Base-by-base conservation (phyloP, 164 flowering plant genomes). In the Platanus orientalis region DNA sequence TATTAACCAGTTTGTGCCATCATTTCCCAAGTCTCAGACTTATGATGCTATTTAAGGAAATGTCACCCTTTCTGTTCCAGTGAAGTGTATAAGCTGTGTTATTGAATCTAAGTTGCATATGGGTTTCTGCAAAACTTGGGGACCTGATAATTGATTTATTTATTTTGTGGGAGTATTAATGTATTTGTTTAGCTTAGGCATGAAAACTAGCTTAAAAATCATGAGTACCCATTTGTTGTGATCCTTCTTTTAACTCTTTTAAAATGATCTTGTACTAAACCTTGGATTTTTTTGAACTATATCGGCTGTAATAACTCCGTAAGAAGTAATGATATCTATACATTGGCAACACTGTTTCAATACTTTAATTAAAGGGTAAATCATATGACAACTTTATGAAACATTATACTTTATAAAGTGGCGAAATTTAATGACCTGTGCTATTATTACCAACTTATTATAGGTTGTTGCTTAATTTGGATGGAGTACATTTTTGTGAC, bases 31-130 rank as follows among this genome's bases (percentile, higher is more conserved):
- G 51, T 59, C 21, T 60, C 25, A 9, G 25, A 36, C 9, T 60
- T 23, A 7, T n/a, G 58, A 3, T 39, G 61, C 48, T 48, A 27
- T n/a, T 58, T 44, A 30, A 58, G 52, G 52, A 42, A 42, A 13
- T 61, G 20, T 20, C 20, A 61, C 55, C 44, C 7, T 28, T n/a
- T 47, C 16, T 1, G 20, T 27, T 60, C 26, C 12, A 21, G 16
- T 45, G 19, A 16, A 11, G 23, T 24, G 17, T 53, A 2, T 53
- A 26, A 24, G 16, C 24, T 24, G 13, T 25, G 32, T 10, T 14
- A 26, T 16, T 27, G n/a, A 27, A 26, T 26, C 20, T 24, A 53
- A 36, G 32, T 26, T 3, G n/a, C 32, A 53, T 0, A 26, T 53
- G n/a, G 34, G n/a, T 53, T 51, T 25, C 55, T n/a, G n/a, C n/a